These are phyloP conservation scores for Aurantiochytrium sp. DNA, from an alignment of 108 stramenopile species.

Conservation along the genomic window DNA sequence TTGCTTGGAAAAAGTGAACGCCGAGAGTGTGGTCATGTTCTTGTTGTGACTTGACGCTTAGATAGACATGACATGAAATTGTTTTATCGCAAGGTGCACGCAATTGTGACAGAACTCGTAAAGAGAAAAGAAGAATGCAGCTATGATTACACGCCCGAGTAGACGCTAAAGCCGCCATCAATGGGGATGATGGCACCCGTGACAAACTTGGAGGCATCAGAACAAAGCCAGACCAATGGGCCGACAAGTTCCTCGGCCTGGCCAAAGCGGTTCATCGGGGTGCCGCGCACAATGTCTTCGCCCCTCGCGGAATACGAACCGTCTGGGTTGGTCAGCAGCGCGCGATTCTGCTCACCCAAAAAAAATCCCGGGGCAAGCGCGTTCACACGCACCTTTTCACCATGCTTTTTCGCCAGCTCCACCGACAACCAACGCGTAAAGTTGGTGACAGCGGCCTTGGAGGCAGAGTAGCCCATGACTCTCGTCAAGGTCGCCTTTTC, in stretches of 20 bases:
- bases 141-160: not conserved
- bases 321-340: not conserved
- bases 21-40: no score
- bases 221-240: not conserved
- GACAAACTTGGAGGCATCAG: not conserved
- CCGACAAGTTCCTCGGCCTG: not conserved
- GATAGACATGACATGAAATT: no score
- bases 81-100: no score
- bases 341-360: slow-evolving; percentile 15
- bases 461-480: slow-evolving; percentile 14
- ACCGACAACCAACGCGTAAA: slow-evolving; percentile 6
- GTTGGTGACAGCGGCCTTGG: slow-evolving; percentile 12
- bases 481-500: not conserved
- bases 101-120: not conserved
- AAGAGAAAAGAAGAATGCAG: not conserved
- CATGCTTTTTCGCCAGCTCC: not conserved
- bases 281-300: not conserved
- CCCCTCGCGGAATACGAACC: not conserved
- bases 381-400: not conserved
- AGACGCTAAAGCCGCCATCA: slow-evolving; percentile 16
- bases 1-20: no score
- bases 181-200: not conserved
- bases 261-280: slow-evolving; percentile 1
- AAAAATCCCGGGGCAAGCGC: slow-evolving; percentile 4
- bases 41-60: no score